Conservation (phyloP, 1,139 yeast species). For the Geotrichum bryndzae region DNA sequence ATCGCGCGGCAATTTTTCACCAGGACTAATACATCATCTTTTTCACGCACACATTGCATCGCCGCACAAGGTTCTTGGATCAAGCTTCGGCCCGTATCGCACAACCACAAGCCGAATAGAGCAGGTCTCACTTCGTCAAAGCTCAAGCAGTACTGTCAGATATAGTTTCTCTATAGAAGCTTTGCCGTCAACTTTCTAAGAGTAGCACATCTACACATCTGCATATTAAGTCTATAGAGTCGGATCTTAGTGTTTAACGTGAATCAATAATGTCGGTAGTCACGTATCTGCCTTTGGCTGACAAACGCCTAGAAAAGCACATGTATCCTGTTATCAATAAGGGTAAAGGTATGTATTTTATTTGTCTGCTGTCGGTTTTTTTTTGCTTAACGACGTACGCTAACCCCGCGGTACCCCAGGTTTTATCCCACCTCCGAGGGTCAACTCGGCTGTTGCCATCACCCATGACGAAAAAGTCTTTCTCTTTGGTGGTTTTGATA, state of each 20-base stretch:
- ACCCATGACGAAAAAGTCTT: conserved; percentile 41
- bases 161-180: too few species aligned
- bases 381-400: not conserved
- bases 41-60: not conserved
- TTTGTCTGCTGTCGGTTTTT: not conserved
- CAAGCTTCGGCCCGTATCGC: not conserved
- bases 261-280: conserved; percentile 6
- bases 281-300: conserved; percentile 12
- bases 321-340: conserved; percentile 13
- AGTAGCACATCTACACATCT: not conserved
- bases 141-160: not conserved
- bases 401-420: conserved; percentile 19
- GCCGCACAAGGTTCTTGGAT: not conserved
- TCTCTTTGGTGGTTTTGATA: conserved; percentile 52
- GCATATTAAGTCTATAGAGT: not conserved
- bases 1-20: too few species aligned
- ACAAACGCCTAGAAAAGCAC: conserved; percentile 12
- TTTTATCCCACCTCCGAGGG: conserved; percentile 36
- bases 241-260: not conserved
- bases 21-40: not conserved
- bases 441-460: conserved; percentile 45
- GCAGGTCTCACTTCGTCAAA: not conserved
- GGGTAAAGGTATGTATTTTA: conserved; percentile 11
- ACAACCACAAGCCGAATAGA: not conserved
- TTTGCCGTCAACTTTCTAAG: too few species aligned